A percentile compares a stretch with the other conserved stretches of the same genome.
Evolutionary conservation across 768 basidiomycete species (phyloP).

Genomic region (Psilocybe azurescens): DNA sequence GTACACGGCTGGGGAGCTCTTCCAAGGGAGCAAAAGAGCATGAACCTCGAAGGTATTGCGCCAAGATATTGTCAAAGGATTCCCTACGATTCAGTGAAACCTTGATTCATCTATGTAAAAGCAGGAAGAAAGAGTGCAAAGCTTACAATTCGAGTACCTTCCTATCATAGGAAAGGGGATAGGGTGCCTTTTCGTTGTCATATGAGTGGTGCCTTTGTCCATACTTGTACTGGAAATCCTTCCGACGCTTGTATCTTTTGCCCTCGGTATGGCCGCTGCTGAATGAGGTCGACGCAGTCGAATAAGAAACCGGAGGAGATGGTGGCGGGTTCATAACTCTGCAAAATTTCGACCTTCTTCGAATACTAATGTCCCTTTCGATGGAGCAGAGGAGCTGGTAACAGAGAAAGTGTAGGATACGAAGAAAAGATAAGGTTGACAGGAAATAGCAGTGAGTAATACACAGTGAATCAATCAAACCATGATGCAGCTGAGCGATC

Average conservation of each 20-base stretch:
- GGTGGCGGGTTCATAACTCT: slow-evolving; percentile 27
- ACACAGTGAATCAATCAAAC: slow-evolving; percentile 10
- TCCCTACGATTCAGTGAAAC: slow-evolving; percentile 43
- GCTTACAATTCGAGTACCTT: slow-evolving; percentile 72
- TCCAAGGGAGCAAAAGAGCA: slow-evolving; percentile 65
- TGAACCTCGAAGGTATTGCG: slow-evolving; percentile 54
- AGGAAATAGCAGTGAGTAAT: neutral
- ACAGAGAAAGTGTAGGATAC: neutral
- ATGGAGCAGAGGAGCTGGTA: neutral
- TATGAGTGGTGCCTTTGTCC: slow-evolving; percentile 72
- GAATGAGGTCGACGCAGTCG: slow-evolving; percentile 25
- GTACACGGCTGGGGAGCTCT: slow-evolving; percentile 54
- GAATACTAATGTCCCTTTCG: neutral
- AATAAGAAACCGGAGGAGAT: slow-evolving; percentile 22
- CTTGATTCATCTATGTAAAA: neutral
- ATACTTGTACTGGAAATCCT: slow-evolving; percentile 68
- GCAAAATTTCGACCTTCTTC: too few relatives aligned
- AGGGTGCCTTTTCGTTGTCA: slow-evolving; percentile 79
- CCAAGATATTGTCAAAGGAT: slow-evolving; percentile 56
- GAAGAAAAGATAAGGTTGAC: neutral
- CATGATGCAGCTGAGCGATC: slow-evolving; percentile 2
- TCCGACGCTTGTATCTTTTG: slow-evolving; percentile 46
- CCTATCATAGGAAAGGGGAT: slow-evolving; percentile 75
- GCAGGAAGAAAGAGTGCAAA: neutral
- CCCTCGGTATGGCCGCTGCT: slow-evolving; percentile 28